Conservation (phyloP, 2,329 filamentous ascomycete genomes). For the Decorospora gaudefroyi region DNA sequence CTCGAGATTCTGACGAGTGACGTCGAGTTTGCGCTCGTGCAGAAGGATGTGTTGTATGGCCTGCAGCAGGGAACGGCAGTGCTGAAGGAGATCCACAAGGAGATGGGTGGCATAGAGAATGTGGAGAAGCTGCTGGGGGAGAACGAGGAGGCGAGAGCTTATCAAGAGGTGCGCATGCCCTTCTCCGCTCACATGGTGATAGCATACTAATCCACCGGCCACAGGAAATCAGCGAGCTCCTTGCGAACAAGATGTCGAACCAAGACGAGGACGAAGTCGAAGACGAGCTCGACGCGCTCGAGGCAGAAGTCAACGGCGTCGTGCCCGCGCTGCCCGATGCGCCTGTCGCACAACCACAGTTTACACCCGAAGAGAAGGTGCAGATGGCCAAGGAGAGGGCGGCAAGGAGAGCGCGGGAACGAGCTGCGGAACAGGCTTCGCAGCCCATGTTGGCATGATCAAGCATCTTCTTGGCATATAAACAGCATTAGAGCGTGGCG, state of each 20-base stretch:
- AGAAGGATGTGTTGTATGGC: constrained; percentile 94
- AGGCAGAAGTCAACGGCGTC: constrained; percentile 61
- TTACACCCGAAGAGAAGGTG: constrained; percentile 36
- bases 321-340: constrained; percentile 46
- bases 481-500: constrained; percentile 44
- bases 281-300: constrained; percentile 84
- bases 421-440: constrained; percentile 38
- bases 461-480: constrained; percentile 12
- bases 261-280: constrained; percentile 98
- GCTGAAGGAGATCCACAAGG: constrained; percentile 84
- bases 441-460: constrained; percentile 47
- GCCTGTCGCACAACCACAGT: constrained; percentile 41
- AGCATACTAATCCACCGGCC: constrained; percentile 6
- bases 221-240: constrained; percentile 89
- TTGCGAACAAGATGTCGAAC: constrained; percentile 84
- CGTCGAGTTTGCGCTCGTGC: constrained; percentile 94
- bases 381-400: constrained; percentile 42
- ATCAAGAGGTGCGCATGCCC: constrained; percentile 71
- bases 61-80: constrained; percentile 90
- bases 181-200: not conserved
- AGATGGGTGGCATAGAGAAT: constrained; percentile 93
- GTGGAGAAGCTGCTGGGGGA: constrained; percentile 96
- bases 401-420: constrained; percentile 39
- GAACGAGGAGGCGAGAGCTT: constrained; percentile 84
- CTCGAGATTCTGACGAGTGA: constrained; percentile 84